Percentiles rank a stretch among this genome's conserved stretches.
phyloP scores from a whole-genome alignment of 108 stramenopile genomes.

The Poteriospumella lacustris region DNA sequence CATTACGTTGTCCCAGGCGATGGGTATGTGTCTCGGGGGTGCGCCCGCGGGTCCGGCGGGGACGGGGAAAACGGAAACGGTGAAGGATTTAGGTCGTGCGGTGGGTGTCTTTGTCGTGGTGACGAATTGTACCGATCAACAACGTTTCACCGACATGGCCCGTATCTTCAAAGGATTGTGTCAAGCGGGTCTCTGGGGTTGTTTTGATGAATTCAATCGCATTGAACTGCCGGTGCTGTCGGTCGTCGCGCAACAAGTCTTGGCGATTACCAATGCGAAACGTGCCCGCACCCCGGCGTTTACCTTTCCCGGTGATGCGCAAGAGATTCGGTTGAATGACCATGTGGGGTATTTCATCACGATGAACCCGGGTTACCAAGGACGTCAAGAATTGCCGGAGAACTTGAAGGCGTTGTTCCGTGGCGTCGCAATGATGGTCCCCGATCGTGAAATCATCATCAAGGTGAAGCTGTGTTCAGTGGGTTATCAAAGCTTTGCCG shows the following conservation, averaged over 20 bases:
- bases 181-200: constrained; percentile 61
- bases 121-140: constrained; percentile 56
- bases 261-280: constrained; percentile 50
- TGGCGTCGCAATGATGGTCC: constrained; percentile 62
- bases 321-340: constrained; percentile 50
- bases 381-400: constrained; percentile 60
- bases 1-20: constrained; percentile 56
- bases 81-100: constrained; percentile 55
- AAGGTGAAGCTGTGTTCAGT: constrained; percentile 61
- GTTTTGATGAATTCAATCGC: constrained; percentile 65
- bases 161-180: constrained; percentile 62
- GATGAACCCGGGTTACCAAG: constrained; percentile 62
- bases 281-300: constrained; percentile 40
- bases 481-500: constrained; percentile 50
- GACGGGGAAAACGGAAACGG: constrained; percentile 61
- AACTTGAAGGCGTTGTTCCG: constrained; percentile 59
- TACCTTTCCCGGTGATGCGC: constrained; percentile 57
- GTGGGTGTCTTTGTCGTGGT: constrained; percentile 58
- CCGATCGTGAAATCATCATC: constrained; percentile 61
- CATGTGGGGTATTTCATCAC: constrained; percentile 61
- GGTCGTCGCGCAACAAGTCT: constrained; percentile 63
- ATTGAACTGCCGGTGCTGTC: constrained; percentile 60
- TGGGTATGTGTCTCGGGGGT: constrained; percentile 59
- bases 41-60: constrained; percentile 61
- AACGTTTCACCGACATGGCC: constrained; percentile 59